These are phyloP conservation scores for Zasmidium citrigriseum DNA, from an alignment of 2,329 filamentous ascomycete genomes.

Conservation along the genomic window DNA sequence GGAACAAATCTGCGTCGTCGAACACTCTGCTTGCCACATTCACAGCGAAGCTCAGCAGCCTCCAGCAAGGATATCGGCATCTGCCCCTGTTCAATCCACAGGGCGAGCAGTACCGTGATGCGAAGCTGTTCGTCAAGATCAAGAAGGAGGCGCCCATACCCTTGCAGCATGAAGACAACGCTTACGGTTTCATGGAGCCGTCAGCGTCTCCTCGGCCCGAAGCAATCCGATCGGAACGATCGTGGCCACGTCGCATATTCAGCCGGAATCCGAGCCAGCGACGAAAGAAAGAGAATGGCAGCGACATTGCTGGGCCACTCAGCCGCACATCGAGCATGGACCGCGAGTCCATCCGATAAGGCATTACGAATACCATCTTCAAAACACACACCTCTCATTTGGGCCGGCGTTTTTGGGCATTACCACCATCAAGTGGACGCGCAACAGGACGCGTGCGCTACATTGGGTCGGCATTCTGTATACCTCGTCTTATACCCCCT, in stretches of 20 bases:
- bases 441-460: constrained; percentile 1
- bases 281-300: constrained; percentile 27
- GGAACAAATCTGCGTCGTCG: constrained; percentile 67
- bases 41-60: constrained; percentile 85
- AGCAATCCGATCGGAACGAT: constrained; percentile 34
- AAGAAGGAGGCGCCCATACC: constrained; percentile 54
- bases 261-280: constrained; percentile 46
- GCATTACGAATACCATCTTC: constrained; percentile 4
- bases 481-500: constrained; percentile 16
- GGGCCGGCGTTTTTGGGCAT: constrained; percentile 13
- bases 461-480: constrained; percentile 13
- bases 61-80: constrained; percentile 91
- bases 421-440: neutral
- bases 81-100: constrained; percentile 84
- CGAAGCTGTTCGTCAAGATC: constrained; percentile 89
- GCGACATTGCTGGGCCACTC: constrained; percentile 25
- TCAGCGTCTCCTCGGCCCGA: constrained; percentile 33
- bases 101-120: constrained; percentile 92
- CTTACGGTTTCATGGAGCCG: constrained; percentile 27
- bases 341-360: constrained; percentile 28
- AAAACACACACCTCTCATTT: constrained; percentile 14
- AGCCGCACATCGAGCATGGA: constrained; percentile 39
- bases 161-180: constrained; percentile 31
- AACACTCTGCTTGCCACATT: constrained; percentile 75
- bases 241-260: constrained; percentile 45